Evolutionary conservation across 73 alveolate species (phyloP).

Genomic region (Effrenium voratum): DNA sequence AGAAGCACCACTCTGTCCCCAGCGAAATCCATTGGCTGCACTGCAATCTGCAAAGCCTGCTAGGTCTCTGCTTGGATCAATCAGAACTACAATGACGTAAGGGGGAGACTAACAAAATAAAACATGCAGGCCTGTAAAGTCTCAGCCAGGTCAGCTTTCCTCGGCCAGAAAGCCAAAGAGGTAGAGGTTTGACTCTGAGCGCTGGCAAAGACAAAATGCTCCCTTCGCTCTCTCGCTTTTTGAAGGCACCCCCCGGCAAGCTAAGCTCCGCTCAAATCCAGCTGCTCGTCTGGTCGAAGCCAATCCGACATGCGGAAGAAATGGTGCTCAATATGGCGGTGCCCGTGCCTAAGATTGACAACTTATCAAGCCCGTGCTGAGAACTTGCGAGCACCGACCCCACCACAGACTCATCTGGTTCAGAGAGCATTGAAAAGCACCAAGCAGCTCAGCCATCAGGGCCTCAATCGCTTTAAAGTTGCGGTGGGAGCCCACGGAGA

Average conservation of each 20-base stretch:
- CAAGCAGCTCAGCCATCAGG: constrained; percentile 39
- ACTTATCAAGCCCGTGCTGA: not conserved
- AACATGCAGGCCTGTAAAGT: constrained; percentile 25
- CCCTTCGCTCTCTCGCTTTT: not conserved
- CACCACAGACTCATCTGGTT: not conserved
- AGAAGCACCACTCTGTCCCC: constrained; percentile 82
- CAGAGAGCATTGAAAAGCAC: not conserved
- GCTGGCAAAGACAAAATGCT: not conserved
- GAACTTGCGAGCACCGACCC: not conserved
- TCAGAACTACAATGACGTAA: not conserved
- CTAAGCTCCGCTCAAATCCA: constrained; percentile 70
- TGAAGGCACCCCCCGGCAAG: not conserved
- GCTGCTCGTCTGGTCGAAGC: constrained; percentile 70
- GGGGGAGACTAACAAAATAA: not conserved
- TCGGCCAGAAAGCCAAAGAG: not conserved
- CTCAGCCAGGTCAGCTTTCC: constrained; percentile 55
- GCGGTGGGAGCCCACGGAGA: constrained; percentile 71
- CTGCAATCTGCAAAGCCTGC: constrained; percentile 87
- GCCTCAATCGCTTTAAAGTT: constrained; percentile 39
- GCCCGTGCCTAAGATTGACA: constrained; percentile 27
- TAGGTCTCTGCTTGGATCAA: not conserved
- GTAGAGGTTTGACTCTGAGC: not conserved
- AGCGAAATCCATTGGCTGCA: constrained; percentile 50
- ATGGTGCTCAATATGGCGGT: constrained; percentile 17
- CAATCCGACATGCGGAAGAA: constrained; percentile 80